Conservation (phyloP, 2,329 filamentous ascomycete genomes). For the Helicocarpus griseus region DNA sequence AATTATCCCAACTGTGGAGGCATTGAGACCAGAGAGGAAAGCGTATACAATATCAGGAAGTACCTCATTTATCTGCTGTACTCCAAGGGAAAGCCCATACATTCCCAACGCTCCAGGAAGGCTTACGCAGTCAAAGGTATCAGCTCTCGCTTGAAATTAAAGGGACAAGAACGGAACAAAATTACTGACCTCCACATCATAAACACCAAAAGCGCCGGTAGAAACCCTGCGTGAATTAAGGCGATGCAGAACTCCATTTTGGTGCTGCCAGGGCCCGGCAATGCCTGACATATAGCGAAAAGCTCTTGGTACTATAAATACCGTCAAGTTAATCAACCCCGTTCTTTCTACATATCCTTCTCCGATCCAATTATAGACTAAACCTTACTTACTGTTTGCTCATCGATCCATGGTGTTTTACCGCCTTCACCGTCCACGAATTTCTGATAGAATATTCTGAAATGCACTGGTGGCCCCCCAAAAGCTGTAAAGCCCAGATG, state of each 20-base stretch:
- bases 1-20: constrained; percentile 62
- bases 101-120: constrained; percentile 62
- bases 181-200: constrained; percentile 50
- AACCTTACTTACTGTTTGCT: constrained; percentile 48
- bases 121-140: constrained; percentile 24
- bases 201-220: constrained; percentile 50
- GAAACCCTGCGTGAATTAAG: constrained; percentile 51
- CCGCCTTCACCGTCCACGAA: constrained; percentile 44
- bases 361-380: not conserved
- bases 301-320: constrained; percentile 57
- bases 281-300: constrained; percentile 58
- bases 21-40: constrained; percentile 61
- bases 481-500: constrained; percentile 57
- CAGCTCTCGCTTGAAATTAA: not conserved
- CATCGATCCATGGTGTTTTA: constrained; percentile 55
- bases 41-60: constrained; percentile 58
- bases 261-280: constrained; percentile 59
- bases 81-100: constrained; percentile 57
- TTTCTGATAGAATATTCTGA: constrained; percentile 54
- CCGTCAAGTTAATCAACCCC: not conserved
- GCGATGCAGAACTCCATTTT: constrained; percentile 64
- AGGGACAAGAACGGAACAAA: not conserved
- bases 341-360: not conserved
- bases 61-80: constrained; percentile 48
- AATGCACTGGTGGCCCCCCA: constrained; percentile 60